Evolutionary conservation across 2,329 filamentous ascomycete species (phyloP), one percentile per base, ranked within the genome.

Genomic region (Massarina eburnea): DNA sequence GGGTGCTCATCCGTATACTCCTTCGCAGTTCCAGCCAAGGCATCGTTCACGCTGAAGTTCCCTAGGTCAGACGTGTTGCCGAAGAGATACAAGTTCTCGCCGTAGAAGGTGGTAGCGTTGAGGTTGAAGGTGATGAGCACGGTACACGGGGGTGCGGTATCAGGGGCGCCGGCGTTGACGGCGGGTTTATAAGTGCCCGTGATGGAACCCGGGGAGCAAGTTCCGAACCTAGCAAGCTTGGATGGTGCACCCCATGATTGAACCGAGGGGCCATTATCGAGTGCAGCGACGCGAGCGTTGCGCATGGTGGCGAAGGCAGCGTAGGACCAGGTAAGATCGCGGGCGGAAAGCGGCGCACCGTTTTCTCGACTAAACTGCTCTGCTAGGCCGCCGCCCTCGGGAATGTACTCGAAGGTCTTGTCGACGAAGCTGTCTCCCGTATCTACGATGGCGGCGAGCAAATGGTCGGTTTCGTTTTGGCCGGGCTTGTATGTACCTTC

Each of bases 291-390:
- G 37, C 84, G 79, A 29, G 84, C 79, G 33, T 76, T 76, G 18
- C 75, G 71, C 15, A 80, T 80, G 0, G 84, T 84, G 42, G 89
- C 70, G 66, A 88, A 84, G 0, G 84, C 77, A 1, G 84, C 83
- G 53, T 88, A 88, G 1, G 83, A 86, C 85, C 85, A 88, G 2
- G 85, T 88, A 30, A 88, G 71, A 53, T 89, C 82, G 18, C 73
- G 70, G 1, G 85, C 86, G 1, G 83, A 86, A 8, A 84, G 68
- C 1, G 81, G 81, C 0, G 58, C 56, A 21, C 72, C 72, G 39
- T 68, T 61, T 12, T 65, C 64, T 52, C 78, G 77, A 52, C 77
- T 76, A 58, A 79, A 89, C 65, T 89, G 85, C 71, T 89, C 86
- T 3, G 81, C 72, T 12, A 89, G 61, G 2, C 79, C 77, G 9